Evolutionary conservation across 768 basidiomycete species (phyloP).

Genomic region (Suillus plorans): DNA sequence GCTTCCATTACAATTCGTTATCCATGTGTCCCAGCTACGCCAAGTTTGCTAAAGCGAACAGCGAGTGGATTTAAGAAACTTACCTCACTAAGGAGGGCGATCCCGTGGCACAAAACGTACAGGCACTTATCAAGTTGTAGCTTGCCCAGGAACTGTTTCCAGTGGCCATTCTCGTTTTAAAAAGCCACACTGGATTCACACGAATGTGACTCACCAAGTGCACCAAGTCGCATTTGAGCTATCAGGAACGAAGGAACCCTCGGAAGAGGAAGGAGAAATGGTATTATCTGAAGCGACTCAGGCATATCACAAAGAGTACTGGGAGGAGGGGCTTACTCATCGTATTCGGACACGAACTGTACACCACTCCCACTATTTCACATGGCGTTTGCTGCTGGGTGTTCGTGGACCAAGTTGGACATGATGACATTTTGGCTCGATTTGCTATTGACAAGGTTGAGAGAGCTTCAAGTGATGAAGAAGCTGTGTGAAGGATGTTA

Average conservation of each 20-base stretch:
- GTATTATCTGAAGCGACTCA: neutral
- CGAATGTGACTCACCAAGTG: constrained; percentile 20
- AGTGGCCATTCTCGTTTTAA: neutral
- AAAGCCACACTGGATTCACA: neutral
- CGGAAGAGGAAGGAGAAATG: neutral
- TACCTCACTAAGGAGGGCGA: constrained; percentile 18
- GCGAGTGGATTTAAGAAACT: neutral
- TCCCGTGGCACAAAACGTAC: constrained; percentile 17
- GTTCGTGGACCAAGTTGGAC: neutral
- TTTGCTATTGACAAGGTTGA: too few species aligned
- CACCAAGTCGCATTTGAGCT: constrained; percentile 16
- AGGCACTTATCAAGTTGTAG: constrained; percentile 31
- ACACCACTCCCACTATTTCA: constrained; percentile 13
- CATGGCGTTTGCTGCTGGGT: constrained; percentile 16
- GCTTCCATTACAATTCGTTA: constrained; percentile 13
- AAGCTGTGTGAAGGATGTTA: neutral
- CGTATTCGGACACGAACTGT: constrained; percentile 15
- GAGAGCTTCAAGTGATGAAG: neutral
- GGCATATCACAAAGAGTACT: neutral
- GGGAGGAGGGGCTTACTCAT: constrained; percentile 14
- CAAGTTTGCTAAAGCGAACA: constrained; percentile 6
- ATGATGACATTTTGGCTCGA: neutral
- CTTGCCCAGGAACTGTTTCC: constrained; percentile 27
- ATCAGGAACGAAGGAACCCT: constrained; percentile 16
- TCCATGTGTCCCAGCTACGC: constrained; percentile 24